Base-by-base conservation (phyloP, 2,329 filamentous ascomycete genomes). In the Epicoccum sorghinum region DNA sequence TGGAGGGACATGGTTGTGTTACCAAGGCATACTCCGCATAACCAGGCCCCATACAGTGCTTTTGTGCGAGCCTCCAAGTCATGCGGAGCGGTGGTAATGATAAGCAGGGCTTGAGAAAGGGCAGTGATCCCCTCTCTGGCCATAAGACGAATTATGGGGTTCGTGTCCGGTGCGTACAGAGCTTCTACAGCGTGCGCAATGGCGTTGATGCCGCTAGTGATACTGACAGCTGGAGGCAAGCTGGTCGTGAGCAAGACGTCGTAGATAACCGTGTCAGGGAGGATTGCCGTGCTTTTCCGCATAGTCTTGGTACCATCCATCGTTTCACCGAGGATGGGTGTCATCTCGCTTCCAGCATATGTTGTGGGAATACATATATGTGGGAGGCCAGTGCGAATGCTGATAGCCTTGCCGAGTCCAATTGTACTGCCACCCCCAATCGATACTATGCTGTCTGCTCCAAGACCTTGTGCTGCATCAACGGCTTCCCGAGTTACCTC, bases 131-230 rank as follows among this genome's bases (percentile, higher is more conserved):
- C 48, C 25, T 57, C 48, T 30, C 30, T 32, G 7, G 54, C 54
- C 10, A 52, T 13, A 10, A 52, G 9, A 1, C n/a, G 18, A 14
- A 83, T 83, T 52, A 88, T 78, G 1, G 85, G 85, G 70, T 86
- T 88, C 14, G 78, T 79, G 65, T 86, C 86, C 25, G 77, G 79
- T 9, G 86, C 83, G 64, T 88, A 88, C 2, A 88, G 76, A 2
- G 85, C 83, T 71, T 88, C 86, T 4, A 46, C 41, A n/a, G 84
- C 80, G 71, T 88, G 86, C 2, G 86, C 86, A 69, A 88, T 86
- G 0, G 86, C 85, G 66, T 88, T 88, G 42, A 88, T 78, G 40
- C 86, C 86, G 53, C 84, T 87, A 0, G 80, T 84, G 2, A 81
- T 79, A 58, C 79, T 84, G 68, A 86, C 75, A 0, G 67, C 70